Evolutionary conservation across 768 basidiomycete species (phyloP).

Genomic region (Podaxis pistillaris): DNA sequence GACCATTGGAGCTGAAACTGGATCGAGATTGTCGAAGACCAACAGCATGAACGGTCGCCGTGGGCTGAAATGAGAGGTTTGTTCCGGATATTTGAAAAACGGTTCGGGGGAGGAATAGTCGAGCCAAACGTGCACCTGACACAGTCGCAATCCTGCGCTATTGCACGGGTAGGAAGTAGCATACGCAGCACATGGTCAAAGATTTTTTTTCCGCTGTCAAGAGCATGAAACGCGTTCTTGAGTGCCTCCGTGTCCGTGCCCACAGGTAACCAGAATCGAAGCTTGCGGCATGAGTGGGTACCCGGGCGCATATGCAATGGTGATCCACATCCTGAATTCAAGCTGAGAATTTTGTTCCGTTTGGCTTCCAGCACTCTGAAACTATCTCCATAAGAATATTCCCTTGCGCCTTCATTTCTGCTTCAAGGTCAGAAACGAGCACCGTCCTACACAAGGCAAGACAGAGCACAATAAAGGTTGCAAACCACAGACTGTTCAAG

Average conservation of each 20-base stretch:
- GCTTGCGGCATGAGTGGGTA: background rate
- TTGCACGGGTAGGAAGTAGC: no score
- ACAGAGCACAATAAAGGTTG: no score
- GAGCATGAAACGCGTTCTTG: background rate
- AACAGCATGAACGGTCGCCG: background rate
- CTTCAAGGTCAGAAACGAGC: no score
- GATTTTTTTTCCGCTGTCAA: background rate
- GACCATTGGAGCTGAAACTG: background rate
- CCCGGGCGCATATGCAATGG: background rate
- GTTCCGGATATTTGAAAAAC: background rate
- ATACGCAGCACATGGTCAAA: background rate
- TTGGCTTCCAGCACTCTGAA: background rate
- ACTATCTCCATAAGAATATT: no score
- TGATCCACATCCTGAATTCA: background rate
- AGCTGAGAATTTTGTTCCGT: background rate
- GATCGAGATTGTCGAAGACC: background rate
- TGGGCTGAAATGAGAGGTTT: background rate
- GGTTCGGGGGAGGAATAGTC: background rate
- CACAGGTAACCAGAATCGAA: background rate
- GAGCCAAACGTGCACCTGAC: background rate
- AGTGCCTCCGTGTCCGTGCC: background rate
- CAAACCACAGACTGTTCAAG: no score
- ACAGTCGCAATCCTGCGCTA: background rate
- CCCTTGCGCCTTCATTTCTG: no score
- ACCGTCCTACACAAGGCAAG: no score